A percentile compares a stretch with the other conserved stretches of the same genome.
phyloP scores from a whole-genome alignment of 805 yeast species.

The Candida awuae region DNA sequence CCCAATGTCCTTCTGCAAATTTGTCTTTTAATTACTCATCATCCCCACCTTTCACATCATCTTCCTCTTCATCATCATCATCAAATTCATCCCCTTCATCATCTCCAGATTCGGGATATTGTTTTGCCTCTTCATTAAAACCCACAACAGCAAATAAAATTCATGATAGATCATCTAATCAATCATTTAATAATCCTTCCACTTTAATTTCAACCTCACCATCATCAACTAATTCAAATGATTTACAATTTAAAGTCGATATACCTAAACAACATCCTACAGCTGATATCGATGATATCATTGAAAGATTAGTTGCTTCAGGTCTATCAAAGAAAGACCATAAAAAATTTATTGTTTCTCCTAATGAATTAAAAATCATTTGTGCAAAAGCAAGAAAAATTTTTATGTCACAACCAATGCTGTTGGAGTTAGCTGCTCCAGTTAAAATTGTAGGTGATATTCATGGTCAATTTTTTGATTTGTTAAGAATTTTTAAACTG shows the following conservation, averaged over 20 bases:
- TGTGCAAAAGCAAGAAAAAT: constrained; percentile 52
- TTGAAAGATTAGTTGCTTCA: constrained; percentile 48
- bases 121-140: not conserved
- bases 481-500: constrained; percentile 45
- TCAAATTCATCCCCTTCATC: not conserved
- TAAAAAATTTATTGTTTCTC: constrained; percentile 43
- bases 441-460: constrained; percentile 81
- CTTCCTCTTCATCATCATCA: constrained; percentile 1
- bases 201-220: not conserved
- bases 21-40: no score
- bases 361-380: constrained; percentile 48
- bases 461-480: constrained; percentile 58
- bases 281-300: constrained; percentile 53
- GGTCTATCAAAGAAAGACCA: constrained; percentile 38
- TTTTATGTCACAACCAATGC: constrained; percentile 55
- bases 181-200: not conserved
- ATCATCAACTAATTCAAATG: constrained; percentile 7
- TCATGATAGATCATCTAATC: no score
- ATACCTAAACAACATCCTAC: not conserved
- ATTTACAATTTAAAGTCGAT: constrained; percentile 3
- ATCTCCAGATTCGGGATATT: not conserved
- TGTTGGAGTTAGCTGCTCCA: constrained; percentile 63
- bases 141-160: not conserved
- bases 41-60: not conserved
- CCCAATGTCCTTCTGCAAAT: not conserved